A percentile compares a stretch with the other conserved stretches of the same genome.
Evolutionary conservation across 805 yeast species (phyloP).

Genomic region (Danielia oregonensis): DNA sequence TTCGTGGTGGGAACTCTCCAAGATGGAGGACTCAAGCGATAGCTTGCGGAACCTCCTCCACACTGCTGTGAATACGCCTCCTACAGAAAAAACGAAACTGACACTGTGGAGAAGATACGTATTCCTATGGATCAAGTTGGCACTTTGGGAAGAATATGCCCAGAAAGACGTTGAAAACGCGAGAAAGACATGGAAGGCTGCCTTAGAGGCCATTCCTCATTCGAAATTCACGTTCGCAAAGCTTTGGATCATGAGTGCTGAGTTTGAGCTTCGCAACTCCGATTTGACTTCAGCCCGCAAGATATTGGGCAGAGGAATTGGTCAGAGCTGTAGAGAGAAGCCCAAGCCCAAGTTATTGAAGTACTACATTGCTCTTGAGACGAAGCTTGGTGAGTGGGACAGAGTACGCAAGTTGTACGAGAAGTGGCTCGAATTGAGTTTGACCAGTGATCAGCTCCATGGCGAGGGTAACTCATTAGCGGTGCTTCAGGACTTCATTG

Average conservation of each 20-base stretch:
- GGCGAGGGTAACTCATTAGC: conserved; percentile 3
- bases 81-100: conserved; percentile 27
- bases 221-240: conserved; percentile 61
- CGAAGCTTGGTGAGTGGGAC: conserved; percentile 69
- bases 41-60: conserved; percentile 37
- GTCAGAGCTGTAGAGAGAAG: conserved; percentile 36
- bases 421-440: conserved; percentile 48
- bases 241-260: conserved; percentile 67
- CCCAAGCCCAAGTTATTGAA: conserved; percentile 58
- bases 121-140: conserved; percentile 64
- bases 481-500: conserved; percentile 64
- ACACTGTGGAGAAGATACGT: conserved; percentile 66
- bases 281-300: conserved; percentile 53
- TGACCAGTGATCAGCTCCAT: conserved; percentile 6
- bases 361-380: conserved; percentile 67
- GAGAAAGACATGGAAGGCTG: conserved; percentile 46
- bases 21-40: conserved; percentile 38
- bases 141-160: conserved; percentile 57
- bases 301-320: conserved; percentile 69
- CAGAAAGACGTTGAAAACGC: conserved; percentile 42
- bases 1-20: conserved; percentile 77
- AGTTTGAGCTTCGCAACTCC: conserved; percentile 64
- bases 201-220: conserved; percentile 55
- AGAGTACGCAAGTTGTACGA: conserved; percentile 72
- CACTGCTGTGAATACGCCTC: conserved; percentile 40